Evolutionary conservation across 768 basidiomycete genomes (phyloP), one percentile per base, ranked within the genome.

Genomic region (Amanita inopinata): DNA sequence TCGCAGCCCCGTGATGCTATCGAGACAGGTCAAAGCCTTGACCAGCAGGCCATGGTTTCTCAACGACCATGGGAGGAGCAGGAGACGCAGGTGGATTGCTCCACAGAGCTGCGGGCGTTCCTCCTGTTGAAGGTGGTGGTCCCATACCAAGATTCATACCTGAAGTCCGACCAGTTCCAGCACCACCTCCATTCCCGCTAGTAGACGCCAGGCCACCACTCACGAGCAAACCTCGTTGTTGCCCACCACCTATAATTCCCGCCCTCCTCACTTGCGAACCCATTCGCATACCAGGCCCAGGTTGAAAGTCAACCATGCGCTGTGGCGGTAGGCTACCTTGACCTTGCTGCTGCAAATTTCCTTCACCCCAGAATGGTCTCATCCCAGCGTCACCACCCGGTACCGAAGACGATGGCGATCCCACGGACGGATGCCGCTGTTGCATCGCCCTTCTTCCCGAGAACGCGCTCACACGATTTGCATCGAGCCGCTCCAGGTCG

Each of bases 231-330:
- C 62, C 58, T 43, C 63, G 49, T 33, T 65, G 61, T 38, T 61
- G 64, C n/a, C 61, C 64, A 20, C 55, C 60, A 18, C 73, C 74
- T 55, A 80, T 80, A 61, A 80, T 80, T 36, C 70, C 73, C 8
- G 77, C 62, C 51, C 80, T 65, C 47, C 78, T 67, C 10, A 61
- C 66, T 50, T 69, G 72, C 5, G 69, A 69, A 9, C 68, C 76
- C 51, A 71, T 61, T 12, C 76, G 67, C 61, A 71, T 67, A 11
- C 62, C 65, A 11, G 65, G 67, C n/a, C 61, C 64, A n/a, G 66
- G 68, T 28, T 70, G 74, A 47, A 74, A 50, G 38, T 77, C 76
- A 61, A 72, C 60, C 17, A 67, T 61, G 18, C 73, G 62, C 51
- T 73, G 75, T 42, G 70, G 55, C 11, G 64, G 63, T 0, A 11